Conservation (phyloP, 192 early-diverging fungal species). For the Coemansia sp. region DNA sequence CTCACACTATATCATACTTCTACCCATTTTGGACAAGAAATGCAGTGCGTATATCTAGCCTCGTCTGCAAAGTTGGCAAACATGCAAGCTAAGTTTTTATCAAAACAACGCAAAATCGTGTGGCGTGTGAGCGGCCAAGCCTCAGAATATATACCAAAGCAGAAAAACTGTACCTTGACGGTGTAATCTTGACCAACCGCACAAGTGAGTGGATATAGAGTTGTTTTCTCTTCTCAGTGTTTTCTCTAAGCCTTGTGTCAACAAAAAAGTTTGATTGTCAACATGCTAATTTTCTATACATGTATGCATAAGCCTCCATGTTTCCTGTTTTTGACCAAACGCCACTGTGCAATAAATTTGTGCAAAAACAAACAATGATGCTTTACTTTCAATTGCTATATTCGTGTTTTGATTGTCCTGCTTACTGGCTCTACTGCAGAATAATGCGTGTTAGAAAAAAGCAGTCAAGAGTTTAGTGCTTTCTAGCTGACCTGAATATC, state of each 20-base stretch:
- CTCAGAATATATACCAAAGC: not conserved
- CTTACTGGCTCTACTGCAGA: not conserved
- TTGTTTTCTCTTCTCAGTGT: not conserved
- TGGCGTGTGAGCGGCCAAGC: slow-evolving; percentile 6
- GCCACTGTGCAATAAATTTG: not conserved
- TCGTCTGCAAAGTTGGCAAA: not conserved
- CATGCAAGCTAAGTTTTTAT: not conserved
- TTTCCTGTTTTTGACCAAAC: not conserved
- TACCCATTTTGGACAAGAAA: not conserved
- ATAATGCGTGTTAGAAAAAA: not conserved
- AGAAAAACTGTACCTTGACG: not conserved
- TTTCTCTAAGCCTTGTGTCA: not conserved
- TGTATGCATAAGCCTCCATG: too few relatives aligned
- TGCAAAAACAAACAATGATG: not conserved
- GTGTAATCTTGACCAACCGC: not conserved
- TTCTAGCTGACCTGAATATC: too few relatives aligned
- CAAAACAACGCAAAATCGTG: not conserved
- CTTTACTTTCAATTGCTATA: not conserved
- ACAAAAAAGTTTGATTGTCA: not conserved
- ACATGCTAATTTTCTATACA: not conserved
- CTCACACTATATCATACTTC: not conserved
- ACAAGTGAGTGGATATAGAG: not conserved
- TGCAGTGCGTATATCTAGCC: not conserved
- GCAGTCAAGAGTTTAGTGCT: too few relatives aligned
- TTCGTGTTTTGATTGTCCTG: not conserved